Conservation (phyloP, 1,284 basidiomycete species). For the Boletus calvinii region DNA sequence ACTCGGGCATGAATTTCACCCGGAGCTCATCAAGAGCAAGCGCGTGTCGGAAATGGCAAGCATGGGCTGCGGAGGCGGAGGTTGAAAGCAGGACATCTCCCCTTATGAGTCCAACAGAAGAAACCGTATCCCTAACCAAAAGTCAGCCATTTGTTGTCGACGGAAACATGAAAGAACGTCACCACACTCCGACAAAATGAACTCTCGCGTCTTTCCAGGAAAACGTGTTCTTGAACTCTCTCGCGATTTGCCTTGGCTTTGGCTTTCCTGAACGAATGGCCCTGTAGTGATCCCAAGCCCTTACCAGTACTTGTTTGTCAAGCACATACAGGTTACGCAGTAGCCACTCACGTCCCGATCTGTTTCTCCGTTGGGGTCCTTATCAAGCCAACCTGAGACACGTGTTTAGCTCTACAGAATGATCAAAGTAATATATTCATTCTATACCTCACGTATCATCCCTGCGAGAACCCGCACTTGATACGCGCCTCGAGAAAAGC, state of each 20-base stretch:
- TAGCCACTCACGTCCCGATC: constrained; percentile 9
- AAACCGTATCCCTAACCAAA: constrained; percentile 39
- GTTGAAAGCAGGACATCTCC: constrained; percentile 20
- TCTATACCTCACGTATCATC: constrained; percentile 38
- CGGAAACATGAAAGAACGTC: not conserved
- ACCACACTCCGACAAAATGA: constrained; percentile 42
- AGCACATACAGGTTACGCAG: not conserved
- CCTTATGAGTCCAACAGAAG: constrained; percentile 29
- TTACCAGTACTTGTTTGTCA: constrained; percentile 1
- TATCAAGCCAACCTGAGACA: constrained; percentile 16
- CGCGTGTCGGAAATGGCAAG: constrained; percentile 38
- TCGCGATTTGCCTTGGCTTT: constrained; percentile 15
- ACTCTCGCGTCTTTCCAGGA: constrained; percentile 28
- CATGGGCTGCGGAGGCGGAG: constrained; percentile 13
- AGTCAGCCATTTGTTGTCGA: not conserved
- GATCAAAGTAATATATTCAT: not conserved
- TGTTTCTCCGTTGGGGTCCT: constrained; percentile 10
- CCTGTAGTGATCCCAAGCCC: constrained; percentile 38
- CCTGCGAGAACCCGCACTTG: constrained; percentile 40
- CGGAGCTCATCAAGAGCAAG: constrained; percentile 38
- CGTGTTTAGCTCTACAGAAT: not conserved
- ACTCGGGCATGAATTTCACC: constrained; percentile 40
- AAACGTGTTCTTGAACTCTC: constrained; percentile 38
- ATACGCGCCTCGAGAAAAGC: constrained; percentile 10
- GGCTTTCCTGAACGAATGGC: constrained; percentile 8